Base-by-base conservation (phyloP, 169 alveolate genomes). In the Cryptosporidium sp. region DNA sequence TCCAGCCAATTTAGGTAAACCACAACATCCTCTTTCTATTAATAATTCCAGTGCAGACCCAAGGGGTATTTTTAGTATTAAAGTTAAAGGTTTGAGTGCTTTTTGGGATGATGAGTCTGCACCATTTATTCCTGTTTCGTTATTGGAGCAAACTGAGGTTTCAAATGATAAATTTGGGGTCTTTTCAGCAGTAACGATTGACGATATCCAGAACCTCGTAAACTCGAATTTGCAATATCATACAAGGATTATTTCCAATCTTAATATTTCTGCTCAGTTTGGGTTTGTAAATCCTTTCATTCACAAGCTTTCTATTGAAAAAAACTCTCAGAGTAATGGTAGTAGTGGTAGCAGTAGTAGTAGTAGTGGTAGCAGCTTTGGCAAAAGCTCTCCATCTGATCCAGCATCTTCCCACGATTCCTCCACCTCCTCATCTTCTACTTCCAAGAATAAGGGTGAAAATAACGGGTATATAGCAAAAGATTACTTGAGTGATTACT, bases 101-200 rank as follows among this genome's bases (percentile, higher is more conserved):
- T 80, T 61, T 62, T 80, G 89, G 89, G 89, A 80, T 65, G 89
- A 80, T 50, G 89, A 80, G 21, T 80, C 89, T 16, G 89, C 89
- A 62, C 89, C 89, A 16, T 80, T 80, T 50, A 80, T 80, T 29
- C 89, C 89, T 9, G 39, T 80, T 16, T 80, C 89, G 41, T 80
- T 80, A 43, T 29, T 80, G 9, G 89, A 80, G n/a, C 80, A 80
- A 26, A 80, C 89, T 26, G 89, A 80, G 31, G 68, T 67, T 14
- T 80, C 89, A 1, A 65, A 62, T 62, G 75, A 62, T 33, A 80
- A 80, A 16, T 80, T 41, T 62, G 89, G 89, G 23, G 89, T 80
- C 8, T 80, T 80, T 41, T 80, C 89, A 14, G 89, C 89, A n/a
- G 65, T 80, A 41, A 80, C 89, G 2, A 80, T 65, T 43, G 89